phyloP scores from a whole-genome alignment of 2,329 filamentous ascomycete genomes.

The Penicillium nordicum region DNA sequence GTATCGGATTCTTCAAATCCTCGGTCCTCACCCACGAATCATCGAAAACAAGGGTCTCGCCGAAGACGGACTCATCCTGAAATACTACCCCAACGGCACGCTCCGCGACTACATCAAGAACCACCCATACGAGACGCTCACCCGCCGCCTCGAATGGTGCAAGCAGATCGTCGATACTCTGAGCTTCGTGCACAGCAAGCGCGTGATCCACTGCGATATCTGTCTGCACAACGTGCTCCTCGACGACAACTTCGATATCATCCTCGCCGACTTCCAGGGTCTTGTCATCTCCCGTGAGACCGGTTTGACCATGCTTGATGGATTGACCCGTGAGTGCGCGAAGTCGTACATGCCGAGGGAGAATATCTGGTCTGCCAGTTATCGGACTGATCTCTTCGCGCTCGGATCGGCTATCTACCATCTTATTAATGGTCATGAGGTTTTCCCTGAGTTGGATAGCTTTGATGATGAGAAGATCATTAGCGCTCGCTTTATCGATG shows the following conservation, averaged over 20 bases:
- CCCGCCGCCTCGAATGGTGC: slow-evolving; percentile 16
- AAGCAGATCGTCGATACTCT: slow-evolving; percentile 18
- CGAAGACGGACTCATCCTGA: slow-evolving; percentile 12
- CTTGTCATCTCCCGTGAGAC: slow-evolving; percentile 8
- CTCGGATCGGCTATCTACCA: slow-evolving; percentile 21
- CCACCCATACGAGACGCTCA: not conserved
- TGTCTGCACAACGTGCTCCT: slow-evolving; percentile 6
- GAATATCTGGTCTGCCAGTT: slow-evolving; percentile 3
- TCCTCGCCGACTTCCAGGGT: slow-evolving; percentile 18
- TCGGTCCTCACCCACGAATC: slow-evolving; percentile 14
- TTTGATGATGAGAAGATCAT: slow-evolving; percentile 5
- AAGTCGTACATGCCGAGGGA: slow-evolving; percentile 15
- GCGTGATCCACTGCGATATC: slow-evolving; percentile 8
- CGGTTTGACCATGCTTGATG: slow-evolving; percentile 13
- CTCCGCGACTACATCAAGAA: slow-evolving; percentile 8
- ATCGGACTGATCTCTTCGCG: slow-evolving; percentile 22
- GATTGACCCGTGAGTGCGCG: slow-evolving; percentile 11
- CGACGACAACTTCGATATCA: slow-evolving; percentile 9
- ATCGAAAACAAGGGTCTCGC: slow-evolving; percentile 7
- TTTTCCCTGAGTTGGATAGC: slow-evolving; percentile 14
- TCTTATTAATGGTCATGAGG: slow-evolving; percentile 17
- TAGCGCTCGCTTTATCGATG: slow-evolving; percentile 1
- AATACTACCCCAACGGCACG: slow-evolving; percentile 13
- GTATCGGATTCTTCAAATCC: slow-evolving; percentile 3
- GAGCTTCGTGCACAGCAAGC: slow-evolving; percentile 14